These are phyloP conservation scores for Cladosporium colombiae DNA, from an alignment of 2,329 filamentous ascomycete genomes.

Conservation along the genomic window DNA sequence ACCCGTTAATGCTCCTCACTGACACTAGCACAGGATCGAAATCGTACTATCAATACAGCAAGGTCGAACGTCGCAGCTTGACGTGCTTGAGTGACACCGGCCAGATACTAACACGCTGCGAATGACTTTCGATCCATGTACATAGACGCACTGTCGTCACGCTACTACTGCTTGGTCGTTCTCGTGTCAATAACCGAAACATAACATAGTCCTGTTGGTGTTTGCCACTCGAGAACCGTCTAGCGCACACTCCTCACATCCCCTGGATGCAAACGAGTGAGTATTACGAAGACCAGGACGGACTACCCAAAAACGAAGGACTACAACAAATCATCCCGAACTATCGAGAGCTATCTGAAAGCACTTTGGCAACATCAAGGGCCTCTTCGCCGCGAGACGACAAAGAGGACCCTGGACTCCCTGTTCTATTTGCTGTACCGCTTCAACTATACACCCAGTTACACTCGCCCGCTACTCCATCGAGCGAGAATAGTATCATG, in stretches of 20 bases:
- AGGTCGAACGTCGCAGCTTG: not conserved
- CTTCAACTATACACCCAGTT: not conserved
- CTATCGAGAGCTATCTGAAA: not conserved
- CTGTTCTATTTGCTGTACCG: not conserved
- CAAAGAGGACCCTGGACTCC: conserved; percentile 11
- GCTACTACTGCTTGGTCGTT: not conserved
- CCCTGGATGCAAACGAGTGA: conserved; percentile 5
- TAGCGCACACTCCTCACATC: not conserved
- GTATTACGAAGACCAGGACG: conserved; percentile 16
- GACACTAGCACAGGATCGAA: not conserved
- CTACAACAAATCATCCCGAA: not conserved
- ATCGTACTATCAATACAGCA: not conserved
- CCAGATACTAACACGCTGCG: not conserved
- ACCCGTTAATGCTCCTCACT: not conserved
- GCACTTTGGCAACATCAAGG: not conserved
- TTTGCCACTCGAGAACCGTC: not conserved
- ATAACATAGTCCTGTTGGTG: not conserved
- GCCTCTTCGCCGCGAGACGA: not conserved
- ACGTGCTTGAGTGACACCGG: not conserved
- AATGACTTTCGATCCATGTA: conserved; percentile 5
- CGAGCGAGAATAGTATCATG: not conserved
- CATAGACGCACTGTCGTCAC: conserved; percentile 17
- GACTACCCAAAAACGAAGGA: conserved; percentile 7
- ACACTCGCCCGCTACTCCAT: not conserved
- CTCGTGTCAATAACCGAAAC: not conserved